Conservation (phyloP, 768 basidiomycete species). For the Tylopilus plumbeoviolaceoides region DNA sequence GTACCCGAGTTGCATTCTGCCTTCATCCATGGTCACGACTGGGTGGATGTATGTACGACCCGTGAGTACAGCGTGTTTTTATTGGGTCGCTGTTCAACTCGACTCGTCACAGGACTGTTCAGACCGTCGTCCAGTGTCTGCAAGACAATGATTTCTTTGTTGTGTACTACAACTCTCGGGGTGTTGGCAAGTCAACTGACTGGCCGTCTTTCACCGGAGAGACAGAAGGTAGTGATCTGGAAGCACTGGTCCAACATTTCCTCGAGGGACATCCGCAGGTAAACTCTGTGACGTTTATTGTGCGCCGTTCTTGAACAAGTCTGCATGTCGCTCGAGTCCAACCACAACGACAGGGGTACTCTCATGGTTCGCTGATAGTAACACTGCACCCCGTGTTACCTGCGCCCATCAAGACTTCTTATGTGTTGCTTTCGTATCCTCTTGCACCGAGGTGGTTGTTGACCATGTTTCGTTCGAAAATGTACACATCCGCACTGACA, state of each 20-base stretch:
- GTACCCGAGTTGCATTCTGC: conserved; percentile 58
- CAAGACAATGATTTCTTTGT: conserved; percentile 49
- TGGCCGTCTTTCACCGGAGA: conserved; percentile 70
- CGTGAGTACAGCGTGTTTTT: conserved; percentile 44
- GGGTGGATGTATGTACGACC: conserved; percentile 71
- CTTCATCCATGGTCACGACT: conserved; percentile 87
- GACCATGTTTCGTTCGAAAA: conserved; percentile 59
- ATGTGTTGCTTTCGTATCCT: conserved; percentile 76
- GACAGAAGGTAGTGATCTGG: conserved; percentile 66
- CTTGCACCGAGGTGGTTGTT: conserved; percentile 62
- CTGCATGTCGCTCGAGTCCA: conserved; percentile 3
- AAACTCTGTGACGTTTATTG: conserved; percentile 54
- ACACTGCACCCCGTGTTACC: conserved; percentile 59
- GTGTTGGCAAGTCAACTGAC: conserved; percentile 71
- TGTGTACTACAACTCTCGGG: conserved; percentile 72
- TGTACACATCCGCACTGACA: conserved; percentile 50
- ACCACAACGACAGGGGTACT: conserved; percentile 62
- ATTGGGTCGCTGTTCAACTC: not conserved
- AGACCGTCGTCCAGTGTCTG: conserved; percentile 45
- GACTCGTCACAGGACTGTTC: conserved; percentile 25
- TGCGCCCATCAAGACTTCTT: conserved; percentile 49
- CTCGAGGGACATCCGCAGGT: conserved; percentile 40
- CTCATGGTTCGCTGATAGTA: conserved; percentile 71
- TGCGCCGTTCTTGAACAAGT: conserved; percentile 32
- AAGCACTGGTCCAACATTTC: conserved; percentile 56